Conservation (phyloP, 768 basidiomycete species). For the Trametes coccinea region DNA sequence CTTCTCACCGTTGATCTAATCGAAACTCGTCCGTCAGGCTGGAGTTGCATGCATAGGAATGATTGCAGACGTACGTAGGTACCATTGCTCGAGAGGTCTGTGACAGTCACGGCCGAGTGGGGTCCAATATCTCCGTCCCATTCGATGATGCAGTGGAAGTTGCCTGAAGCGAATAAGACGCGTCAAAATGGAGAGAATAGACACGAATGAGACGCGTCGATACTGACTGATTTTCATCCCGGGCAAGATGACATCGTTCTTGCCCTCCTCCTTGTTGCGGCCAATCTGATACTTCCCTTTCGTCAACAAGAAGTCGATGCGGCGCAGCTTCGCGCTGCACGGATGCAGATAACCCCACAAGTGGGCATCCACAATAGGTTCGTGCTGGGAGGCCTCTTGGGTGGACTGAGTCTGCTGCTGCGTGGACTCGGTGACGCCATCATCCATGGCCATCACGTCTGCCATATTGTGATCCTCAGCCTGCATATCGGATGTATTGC, state of each 20-base stretch:
- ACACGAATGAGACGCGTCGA: constrained; percentile 13
- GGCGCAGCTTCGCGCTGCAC: constrained; percentile 49
- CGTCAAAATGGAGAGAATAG: constrained; percentile 24
- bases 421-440: constrained; percentile 2
- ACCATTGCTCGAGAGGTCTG: constrained; percentile 61
- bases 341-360: constrained; percentile 78
- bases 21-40: neutral
- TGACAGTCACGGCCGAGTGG: constrained; percentile 47
- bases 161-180: constrained; percentile 40
- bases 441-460: constrained; percentile 25
- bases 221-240: constrained; percentile 74
- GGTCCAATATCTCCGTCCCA: constrained; percentile 56
- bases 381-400: constrained; percentile 41
- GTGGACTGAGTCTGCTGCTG: constrained; percentile 40
- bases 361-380: constrained; percentile 32
- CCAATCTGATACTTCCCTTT: constrained; percentile 54
- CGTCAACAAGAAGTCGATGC: constrained; percentile 64
- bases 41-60: neutral
- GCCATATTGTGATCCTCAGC: constrained; percentile 19
- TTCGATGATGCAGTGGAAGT: constrained; percentile 54
- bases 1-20: constrained; percentile 67
- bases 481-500: constrained; percentile 4
- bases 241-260: constrained; percentile 57
- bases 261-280: constrained; percentile 37
- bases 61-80: constrained; percentile 10